Percentiles rank a stretch among this genome's conserved stretches.
phyloP scores from a whole-genome alignment of 23 red algal genomes.

The Gracilaria caudata region DNA sequence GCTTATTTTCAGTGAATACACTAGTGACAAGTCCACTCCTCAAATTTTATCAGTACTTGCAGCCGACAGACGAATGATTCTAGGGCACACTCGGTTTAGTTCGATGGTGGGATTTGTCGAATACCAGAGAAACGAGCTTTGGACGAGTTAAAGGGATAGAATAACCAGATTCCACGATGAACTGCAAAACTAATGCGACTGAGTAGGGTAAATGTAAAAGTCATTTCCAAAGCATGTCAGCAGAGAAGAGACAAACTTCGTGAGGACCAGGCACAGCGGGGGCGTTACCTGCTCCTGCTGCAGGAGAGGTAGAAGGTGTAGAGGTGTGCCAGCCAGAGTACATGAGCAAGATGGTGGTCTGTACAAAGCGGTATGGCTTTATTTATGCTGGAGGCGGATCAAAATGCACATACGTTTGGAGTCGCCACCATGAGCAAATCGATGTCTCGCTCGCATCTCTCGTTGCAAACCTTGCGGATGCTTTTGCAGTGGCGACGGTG shows the following conservation, averaged over 20 bases:
- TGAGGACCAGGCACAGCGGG: not conserved
- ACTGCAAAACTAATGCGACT: not conserved
- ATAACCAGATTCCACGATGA: not conserved
- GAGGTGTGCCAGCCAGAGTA: no score
- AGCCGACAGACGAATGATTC: not conserved
- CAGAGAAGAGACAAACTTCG: not conserved
- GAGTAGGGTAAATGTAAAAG: constrained; percentile 7
- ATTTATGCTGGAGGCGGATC: not conserved
- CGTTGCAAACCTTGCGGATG: not conserved
- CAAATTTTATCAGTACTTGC: not conserved
- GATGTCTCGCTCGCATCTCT: not conserved
- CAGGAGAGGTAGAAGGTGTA: no score
- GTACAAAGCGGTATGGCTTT: no score
- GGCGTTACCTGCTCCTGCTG: no score
- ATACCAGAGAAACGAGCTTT: not conserved
- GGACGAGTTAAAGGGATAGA: not conserved
- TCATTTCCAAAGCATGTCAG: not conserved
- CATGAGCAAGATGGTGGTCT: no score
- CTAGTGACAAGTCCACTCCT: not conserved
- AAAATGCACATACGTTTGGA: not conserved
- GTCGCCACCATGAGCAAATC: not conserved
- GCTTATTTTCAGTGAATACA: constrained; percentile 18
- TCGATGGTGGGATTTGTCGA: not conserved
- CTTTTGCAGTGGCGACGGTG: not conserved
- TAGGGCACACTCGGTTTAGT: not conserved